Conservation (phyloP, 2,329 filamentous ascomycete species). For the Gliomastix tumulicola region DNA sequence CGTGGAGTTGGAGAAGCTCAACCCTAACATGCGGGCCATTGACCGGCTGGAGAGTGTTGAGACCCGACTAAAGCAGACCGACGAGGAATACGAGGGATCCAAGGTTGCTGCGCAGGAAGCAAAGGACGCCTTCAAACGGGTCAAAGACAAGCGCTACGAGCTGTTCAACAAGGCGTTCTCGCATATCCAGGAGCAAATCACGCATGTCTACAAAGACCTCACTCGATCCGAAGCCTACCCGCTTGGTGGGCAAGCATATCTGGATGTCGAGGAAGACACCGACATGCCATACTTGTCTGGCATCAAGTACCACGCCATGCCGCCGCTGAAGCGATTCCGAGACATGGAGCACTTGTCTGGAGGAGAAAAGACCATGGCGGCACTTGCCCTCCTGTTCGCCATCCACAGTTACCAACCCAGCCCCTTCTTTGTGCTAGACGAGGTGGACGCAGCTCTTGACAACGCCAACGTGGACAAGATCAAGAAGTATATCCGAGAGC, state of each 20-base stretch:
- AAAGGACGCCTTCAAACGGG: slow-evolving; percentile 74
- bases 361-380: slow-evolving; percentile 98
- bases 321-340: slow-evolving; percentile 92
- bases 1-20: slow-evolving; percentile 82
- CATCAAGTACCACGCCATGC: slow-evolving; percentile 98
- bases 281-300: slow-evolving; percentile 93
- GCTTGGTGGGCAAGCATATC: slow-evolving; percentile 80
- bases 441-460: slow-evolving; percentile 96
- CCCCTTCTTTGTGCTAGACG: slow-evolving; percentile 96
- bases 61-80: slow-evolving; percentile 71
- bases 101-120: slow-evolving; percentile 66
- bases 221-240: slow-evolving; percentile 88
- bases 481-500: slow-evolving; percentile 91
- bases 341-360: slow-evolving; percentile 98
- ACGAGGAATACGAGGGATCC: slow-evolving; percentile 84
- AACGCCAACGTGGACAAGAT: slow-evolving; percentile 96
- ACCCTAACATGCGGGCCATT: slow-evolving; percentile 93
- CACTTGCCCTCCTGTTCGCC: slow-evolving; percentile 90
- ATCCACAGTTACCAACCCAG: slow-evolving; percentile 94
- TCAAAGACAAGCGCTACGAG: slow-evolving; percentile 78
- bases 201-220: slow-evolving; percentile 88
- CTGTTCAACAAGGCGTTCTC: slow-evolving; percentile 93
- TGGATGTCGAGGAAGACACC: slow-evolving; percentile 90
- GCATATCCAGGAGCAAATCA: slow-evolving; percentile 93
- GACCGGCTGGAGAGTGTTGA: slow-evolving; percentile 86